phyloP scores from a whole-genome alignment of 2,329 filamentous ascomycete genomes.

The Xylariaceae sp. region DNA sequence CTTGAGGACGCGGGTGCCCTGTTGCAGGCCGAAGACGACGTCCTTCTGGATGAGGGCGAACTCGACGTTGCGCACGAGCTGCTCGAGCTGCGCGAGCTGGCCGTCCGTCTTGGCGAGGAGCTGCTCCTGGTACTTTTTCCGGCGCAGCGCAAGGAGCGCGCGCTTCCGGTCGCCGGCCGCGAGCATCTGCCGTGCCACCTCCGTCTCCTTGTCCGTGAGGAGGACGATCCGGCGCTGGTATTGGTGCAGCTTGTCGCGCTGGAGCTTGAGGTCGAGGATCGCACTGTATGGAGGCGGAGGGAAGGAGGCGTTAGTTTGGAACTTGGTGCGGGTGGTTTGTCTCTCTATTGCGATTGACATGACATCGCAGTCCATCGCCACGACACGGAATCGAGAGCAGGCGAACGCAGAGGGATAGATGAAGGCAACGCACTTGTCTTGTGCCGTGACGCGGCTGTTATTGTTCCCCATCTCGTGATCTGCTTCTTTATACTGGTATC shows the following conservation, averaged over 20 bases:
- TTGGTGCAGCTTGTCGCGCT: constrained; percentile 94
- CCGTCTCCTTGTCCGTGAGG: constrained; percentile 81
- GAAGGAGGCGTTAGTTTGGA: constrained; percentile 1
- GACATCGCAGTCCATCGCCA: too few species aligned
- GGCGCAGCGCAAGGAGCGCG: constrained; percentile 80
- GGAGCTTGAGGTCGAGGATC: constrained; percentile 94
- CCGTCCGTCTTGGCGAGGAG: constrained; percentile 83
- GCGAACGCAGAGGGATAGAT: too few species aligned
- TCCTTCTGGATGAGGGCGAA: constrained; percentile 97
- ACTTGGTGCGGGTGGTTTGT: too few species aligned
- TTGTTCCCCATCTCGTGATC: constrained; percentile 47
- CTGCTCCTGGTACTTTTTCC: constrained; percentile 95
- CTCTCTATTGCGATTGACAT: too few species aligned
- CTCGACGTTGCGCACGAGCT: constrained; percentile 82
- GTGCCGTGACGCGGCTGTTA: constrained; percentile 56
- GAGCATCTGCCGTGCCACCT: constrained; percentile 78
- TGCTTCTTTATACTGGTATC: too few species aligned
- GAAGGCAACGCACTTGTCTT: constrained; percentile 67
- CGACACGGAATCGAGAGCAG: too few species aligned
- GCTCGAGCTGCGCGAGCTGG: constrained; percentile 90
- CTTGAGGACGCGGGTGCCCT: constrained; percentile 82
- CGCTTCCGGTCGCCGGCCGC: constrained; percentile 71
- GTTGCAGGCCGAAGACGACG: constrained; percentile 84
- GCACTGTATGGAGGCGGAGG: constrained; percentile 51
- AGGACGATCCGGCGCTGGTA: constrained; percentile 88